Evolutionary conservation across 1,284 basidiomycete genomes (phyloP), one percentile per base, ranked within the genome.

Genomic region (Puccinia triticina): DNA sequence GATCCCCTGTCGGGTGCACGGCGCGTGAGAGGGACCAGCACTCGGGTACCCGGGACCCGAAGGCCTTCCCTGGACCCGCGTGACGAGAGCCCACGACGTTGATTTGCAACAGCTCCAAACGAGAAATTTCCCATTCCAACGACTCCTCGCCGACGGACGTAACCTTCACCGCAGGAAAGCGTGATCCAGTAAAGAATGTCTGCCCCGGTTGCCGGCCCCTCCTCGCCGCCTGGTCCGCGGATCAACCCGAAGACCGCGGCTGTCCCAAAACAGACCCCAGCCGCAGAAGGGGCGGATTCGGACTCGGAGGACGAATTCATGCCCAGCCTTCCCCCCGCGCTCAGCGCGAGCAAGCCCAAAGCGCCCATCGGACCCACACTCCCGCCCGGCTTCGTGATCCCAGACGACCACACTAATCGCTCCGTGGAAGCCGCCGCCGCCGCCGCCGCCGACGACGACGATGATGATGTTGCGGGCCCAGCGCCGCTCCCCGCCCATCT

Each of bases 271-370:
- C 16, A 10, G 48, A 34, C 32, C 18, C 61, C 53, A 37, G 32
- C 29, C 0, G 29, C 26, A 50, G 66, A 71, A n/a, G 37, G 11
- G 16, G 23, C 18, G 16, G 77, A 79, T 53, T 50, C 71, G 34
- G 77, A 78, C 21, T 79, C 77, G n/a, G 61, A 67, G 21, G 77
- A 79, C 26, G 77, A 79, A 5, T 79, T 79, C 32, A 79, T 79
- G 77, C 77, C 77, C 2, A 50, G 32, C 14, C 50, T 79, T 8
- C 77, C 77, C 40, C 77, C 77, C 11, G 29, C 26, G 2, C 71
- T 78, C 2, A 5, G 1, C 5, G 37, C 14, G 1, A 55, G 18
- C 37, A 79, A 67, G 40, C 43, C 55, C 11, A 32, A 29, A 21
- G 34, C 48, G 7, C 77, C 77, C 3, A 81, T 81, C 1, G 77